phyloP scores from a whole-genome alignment of 2,329 filamentous ascomycete species.

The Talaromyces pinophilus region DNA sequence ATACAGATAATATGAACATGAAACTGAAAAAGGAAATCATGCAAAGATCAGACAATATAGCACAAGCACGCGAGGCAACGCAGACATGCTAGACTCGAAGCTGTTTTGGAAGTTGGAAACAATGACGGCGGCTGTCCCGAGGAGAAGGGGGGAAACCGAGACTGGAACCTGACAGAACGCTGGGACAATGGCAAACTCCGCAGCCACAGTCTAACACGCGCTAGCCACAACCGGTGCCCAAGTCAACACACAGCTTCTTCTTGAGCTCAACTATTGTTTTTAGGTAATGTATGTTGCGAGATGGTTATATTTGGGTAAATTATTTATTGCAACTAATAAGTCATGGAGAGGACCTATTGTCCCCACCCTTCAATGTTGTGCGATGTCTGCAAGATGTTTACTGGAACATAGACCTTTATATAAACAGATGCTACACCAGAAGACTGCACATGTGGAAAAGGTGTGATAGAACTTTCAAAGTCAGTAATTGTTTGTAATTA shows the following conservation, averaged over 20 bases:
- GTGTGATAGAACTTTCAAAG: background rate
- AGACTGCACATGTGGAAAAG: background rate
- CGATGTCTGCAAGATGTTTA: background rate
- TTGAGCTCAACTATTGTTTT: background rate
- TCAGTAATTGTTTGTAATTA: background rate
- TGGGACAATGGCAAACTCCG: background rate
- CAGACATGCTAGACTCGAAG: conserved; percentile 19
- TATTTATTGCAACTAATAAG: background rate
- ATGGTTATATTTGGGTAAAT: background rate
- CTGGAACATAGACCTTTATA: background rate
- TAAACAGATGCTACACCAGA: background rate
- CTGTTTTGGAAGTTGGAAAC: conserved; percentile 6
- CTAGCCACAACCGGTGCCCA: conserved; percentile 18
- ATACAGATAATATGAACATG: conserved; percentile 28
- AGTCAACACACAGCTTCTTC: background rate
- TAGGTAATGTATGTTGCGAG: background rate
- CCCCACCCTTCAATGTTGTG: no score
- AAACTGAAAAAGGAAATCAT: background rate
- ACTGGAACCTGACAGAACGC: background rate
- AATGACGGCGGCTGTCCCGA: conserved; percentile 10
- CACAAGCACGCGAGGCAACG: conserved; percentile 1
- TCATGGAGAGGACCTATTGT: background rate
- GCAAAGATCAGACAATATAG: conserved; percentile 1
- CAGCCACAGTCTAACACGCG: conserved; percentile 9
- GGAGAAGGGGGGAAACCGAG: conserved; percentile 1